phyloP scores from a whole-genome alignment of 225 moss, liverwort and hornwort genomes.

The Bryoerythrophyllum caledonicum region DNA sequence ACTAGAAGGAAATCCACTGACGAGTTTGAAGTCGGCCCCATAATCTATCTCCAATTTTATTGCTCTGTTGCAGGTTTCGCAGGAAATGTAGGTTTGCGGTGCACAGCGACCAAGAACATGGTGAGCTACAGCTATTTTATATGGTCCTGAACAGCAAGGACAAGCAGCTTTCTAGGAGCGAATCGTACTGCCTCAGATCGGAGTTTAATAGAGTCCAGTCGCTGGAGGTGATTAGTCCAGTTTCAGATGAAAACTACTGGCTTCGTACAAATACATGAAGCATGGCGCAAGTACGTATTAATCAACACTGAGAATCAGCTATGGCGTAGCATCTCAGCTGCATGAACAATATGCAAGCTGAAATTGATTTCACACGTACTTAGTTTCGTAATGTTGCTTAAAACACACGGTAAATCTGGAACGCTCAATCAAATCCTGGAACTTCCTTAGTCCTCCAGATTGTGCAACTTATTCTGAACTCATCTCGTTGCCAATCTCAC shows the following conservation, averaged over 20 bases:
- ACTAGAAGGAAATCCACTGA: not conserved
- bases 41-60: not conserved
- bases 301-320: not conserved
- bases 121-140: no score
- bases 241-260: not conserved
- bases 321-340: not conserved
- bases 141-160: not conserved
- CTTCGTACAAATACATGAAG: not conserved
- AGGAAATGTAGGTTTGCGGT: conserved; percentile 12
- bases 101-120: not conserved
- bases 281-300: not conserved
- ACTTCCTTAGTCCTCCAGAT: not conserved
- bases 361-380: not conserved
- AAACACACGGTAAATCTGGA: not conserved
- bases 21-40: not conserved
- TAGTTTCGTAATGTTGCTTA: not conserved
- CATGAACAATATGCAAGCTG: not conserved
- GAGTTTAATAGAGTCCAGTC: not conserved
- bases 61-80: not conserved
- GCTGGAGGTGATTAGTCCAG: not conserved
- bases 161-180: not conserved
- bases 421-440: not conserved
- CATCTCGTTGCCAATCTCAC: not conserved
- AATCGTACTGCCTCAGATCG: not conserved
- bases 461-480: not conserved